These are phyloP conservation scores for Termitomyces sp. DNA, from an alignment of 768 basidiomycete genomes.

Conservation along the genomic window DNA sequence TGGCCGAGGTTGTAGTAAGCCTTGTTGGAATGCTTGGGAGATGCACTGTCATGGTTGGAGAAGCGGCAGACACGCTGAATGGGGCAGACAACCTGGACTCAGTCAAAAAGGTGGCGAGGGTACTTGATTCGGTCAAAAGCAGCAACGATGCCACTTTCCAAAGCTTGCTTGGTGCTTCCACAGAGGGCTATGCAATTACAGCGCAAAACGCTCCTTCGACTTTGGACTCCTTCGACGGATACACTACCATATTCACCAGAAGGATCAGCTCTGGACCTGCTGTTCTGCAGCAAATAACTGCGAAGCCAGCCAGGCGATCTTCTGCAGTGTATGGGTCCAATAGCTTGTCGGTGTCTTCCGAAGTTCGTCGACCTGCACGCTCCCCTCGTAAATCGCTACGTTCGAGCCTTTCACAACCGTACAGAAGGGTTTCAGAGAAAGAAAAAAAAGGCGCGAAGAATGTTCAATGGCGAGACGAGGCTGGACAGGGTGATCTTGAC, in stretches of 20 bases:
- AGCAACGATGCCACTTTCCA: conserved; percentile 72
- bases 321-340: conserved; percentile 38
- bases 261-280: conserved; percentile 52
- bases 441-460: conserved; percentile 66
- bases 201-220: conserved; percentile 30
- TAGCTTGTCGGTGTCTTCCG: conserved; percentile 40
- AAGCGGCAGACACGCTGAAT: conserved; percentile 44
- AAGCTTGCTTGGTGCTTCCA: conserved; percentile 64
- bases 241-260: conserved; percentile 46
- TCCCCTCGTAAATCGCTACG: conserved; percentile 75
- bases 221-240: conserved; percentile 52
- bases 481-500: conserved; percentile 77
- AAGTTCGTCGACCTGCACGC: conserved; percentile 52
- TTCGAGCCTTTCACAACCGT: conserved; percentile 62
- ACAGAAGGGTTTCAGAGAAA: conserved; percentile 64
- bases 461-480: conserved; percentile 88
- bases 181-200: conserved; percentile 51
- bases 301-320: conserved; percentile 33
- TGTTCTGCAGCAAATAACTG: conserved; percentile 31
- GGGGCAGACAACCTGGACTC: conserved; percentile 25
- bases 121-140: conserved; percentile 55
- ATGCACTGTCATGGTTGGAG: conserved; percentile 70
- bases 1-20: conserved; percentile 65
- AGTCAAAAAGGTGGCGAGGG: conserved; percentile 46
- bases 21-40: conserved; percentile 82